Evolutionary conservation across 345 rosid species (phyloP).

Genomic region (Excoecaria agallocha): DNA sequence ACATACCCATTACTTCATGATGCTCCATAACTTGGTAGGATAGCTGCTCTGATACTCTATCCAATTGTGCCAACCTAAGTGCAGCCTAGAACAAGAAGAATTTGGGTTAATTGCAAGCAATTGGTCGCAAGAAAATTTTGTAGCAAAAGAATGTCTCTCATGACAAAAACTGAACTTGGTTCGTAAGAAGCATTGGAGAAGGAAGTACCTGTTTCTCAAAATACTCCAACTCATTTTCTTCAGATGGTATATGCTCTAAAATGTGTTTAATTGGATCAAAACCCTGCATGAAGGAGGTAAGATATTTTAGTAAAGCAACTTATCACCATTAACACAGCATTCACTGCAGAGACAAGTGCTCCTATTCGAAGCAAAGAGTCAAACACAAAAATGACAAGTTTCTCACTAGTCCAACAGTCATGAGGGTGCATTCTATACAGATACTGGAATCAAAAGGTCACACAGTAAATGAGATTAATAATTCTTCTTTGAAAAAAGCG

Average conservation of each 20-base stretch:
- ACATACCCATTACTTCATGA: constrained; percentile 98
- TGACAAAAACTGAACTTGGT: not conserved
- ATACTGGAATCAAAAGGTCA: not conserved
- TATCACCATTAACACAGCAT: not conserved
- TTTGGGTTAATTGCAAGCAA: constrained; percentile 8
- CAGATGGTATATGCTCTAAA: constrained; percentile 71
- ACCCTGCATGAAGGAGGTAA: constrained; percentile 46
- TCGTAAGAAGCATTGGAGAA: not conserved
- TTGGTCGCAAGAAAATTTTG: constrained; percentile 8
- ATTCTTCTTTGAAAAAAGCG: not conserved
- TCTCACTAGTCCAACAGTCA: not conserved
- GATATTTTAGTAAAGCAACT: constrained; percentile 13
- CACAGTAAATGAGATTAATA: not conserved
- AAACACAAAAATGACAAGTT: not conserved
- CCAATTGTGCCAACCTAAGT: constrained; percentile 83
- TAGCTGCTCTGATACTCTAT: constrained; percentile 72
- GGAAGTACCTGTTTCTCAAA: constrained; percentile 83
- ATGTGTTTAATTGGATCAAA: constrained; percentile 87
- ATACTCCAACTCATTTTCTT: constrained; percentile 58
- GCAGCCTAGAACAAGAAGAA: constrained; percentile 58
- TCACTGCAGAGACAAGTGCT: not conserved
- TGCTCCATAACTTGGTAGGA: constrained; percentile 91
- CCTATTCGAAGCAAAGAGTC: not conserved
- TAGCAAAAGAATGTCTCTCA: not conserved
- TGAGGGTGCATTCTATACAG: too few species aligned